Percentiles rank a stretch among this genome's conserved stretches.
These are phyloP conservation scores for Pelargonium cotyledonis DNA, from an alignment of 441 rosid species.

Conservation along the genomic window DNA sequence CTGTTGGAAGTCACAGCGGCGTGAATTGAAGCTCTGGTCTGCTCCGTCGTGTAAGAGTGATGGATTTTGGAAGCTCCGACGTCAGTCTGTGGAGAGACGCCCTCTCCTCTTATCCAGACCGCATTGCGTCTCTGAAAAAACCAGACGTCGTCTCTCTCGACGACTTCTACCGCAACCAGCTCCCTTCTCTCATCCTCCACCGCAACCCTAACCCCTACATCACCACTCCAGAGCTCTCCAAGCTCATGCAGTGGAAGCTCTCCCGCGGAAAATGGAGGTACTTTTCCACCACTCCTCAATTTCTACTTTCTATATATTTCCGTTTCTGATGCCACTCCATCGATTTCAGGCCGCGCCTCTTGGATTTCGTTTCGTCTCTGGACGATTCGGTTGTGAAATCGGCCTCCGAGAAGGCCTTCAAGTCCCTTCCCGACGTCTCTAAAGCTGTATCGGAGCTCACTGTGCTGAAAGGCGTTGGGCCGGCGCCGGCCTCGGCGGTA, in stretches of 20 bases:
- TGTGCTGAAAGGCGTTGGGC: slow-evolving; percentile 81
- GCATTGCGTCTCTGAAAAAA: slow-evolving; percentile 52
- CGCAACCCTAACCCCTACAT: slow-evolving; percentile 76
- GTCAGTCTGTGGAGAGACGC: slow-evolving; percentile 47
- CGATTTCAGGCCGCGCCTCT: slow-evolving; percentile 59
- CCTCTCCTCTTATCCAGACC: slow-evolving; percentile 46
- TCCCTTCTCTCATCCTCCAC: slow-evolving; percentile 50
- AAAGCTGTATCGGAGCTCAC: slow-evolving; percentile 65
- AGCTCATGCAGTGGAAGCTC: slow-evolving; percentile 85
- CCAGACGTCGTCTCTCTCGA: slow-evolving; percentile 63
- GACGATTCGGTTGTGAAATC: slow-evolving; percentile 61
- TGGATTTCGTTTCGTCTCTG: slow-evolving; percentile 60
- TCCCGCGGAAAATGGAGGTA: slow-evolving; percentile 90
- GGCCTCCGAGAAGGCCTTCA: slow-evolving; percentile 67
- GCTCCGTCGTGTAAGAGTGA: background rate
- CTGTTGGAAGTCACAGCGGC: no score
- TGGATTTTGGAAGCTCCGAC: slow-evolving; percentile 38
- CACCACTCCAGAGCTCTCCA: slow-evolving; percentile 64
- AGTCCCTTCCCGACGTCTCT: slow-evolving; percentile 59
- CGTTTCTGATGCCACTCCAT: background rate
- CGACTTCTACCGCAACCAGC: slow-evolving; percentile 53
- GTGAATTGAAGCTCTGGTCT: no score
- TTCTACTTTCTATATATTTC: background rate
- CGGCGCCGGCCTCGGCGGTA: slow-evolving; percentile 88
- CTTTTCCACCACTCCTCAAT: background rate